Base-by-base conservation (phyloP, 2,329 filamentous ascomycete genomes). In the Lasiodiplodia theobromae region DNA sequence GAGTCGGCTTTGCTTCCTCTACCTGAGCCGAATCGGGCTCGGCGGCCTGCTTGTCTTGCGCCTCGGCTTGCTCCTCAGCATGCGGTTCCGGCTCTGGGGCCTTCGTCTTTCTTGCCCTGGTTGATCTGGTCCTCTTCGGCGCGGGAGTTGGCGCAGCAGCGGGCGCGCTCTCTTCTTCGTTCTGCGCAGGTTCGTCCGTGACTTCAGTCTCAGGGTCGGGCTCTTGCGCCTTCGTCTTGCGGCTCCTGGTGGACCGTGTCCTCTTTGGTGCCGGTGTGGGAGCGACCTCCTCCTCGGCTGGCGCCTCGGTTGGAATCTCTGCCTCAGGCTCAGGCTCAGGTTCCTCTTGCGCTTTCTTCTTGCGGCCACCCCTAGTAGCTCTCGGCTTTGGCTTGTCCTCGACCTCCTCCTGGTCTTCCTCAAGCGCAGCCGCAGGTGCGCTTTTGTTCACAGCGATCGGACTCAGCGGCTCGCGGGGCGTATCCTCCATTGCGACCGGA, bases 241-340 rank as follows among this genome's bases (percentile, higher is more conserved):
- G 62, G 34, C 66, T 49, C 23, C 66, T 68, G 3, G 66, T 68
- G 21, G 66, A 68, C 25, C 66, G 49, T 7, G 66, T 23, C 23
- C 57, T 53, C 31, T 56, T 54, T 11, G 57, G 47, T 10, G 49
- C 56, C 10, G 44, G 57, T 14, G 44, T 40, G 18, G 54, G 31
- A 31, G 54, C 44, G 4, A 23, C 14, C 14, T 68, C 47, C 31
- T 68, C 66, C n/a, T 63, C 56, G 4, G 1, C 25, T 5, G 12
- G 31, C 40, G 25, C 49, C 25, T 66, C 60, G 8, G 63, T 18
- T 14, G 38, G 38, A 28, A 38, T 21, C 14, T 37, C 49, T 7
- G 49, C 10, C 14, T 68, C 56, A n/a, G 21, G 31, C 47, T 52
- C 34, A 25, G 40, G 37, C 12, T 64, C 56, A 5, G 21, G 21